phyloP scores from a whole-genome alignment of 306 rosid genomes.

The Quercus gilva region DNA sequence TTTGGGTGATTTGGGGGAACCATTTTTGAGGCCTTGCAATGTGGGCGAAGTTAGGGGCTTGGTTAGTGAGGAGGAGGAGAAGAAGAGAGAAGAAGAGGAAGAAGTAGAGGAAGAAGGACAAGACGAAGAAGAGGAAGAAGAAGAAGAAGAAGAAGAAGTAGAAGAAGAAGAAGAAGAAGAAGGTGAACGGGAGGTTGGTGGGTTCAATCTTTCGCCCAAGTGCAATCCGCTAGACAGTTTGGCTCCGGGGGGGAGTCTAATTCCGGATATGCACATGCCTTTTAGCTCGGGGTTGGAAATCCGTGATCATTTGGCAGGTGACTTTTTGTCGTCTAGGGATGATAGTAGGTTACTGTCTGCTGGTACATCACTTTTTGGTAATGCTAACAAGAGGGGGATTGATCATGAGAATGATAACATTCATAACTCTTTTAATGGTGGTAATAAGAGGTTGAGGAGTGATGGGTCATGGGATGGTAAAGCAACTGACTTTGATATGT shows the following conservation, averaged over 20 bases:
- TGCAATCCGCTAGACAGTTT: conserved; percentile 58
- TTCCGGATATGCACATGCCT: conserved; percentile 55
- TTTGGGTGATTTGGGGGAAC: conserved; percentile 27
- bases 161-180: conserved; percentile 32
- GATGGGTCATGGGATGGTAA: conserved; percentile 64
- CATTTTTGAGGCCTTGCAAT: conserved; percentile 55
- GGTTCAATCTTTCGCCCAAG: conserved; percentile 56
- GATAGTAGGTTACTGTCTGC: conserved; percentile 55
- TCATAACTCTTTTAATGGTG: conserved; percentile 49
- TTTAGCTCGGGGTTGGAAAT: conserved; percentile 64
- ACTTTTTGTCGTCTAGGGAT: conserved; percentile 66
- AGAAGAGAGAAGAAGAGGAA: conserved; percentile 29
- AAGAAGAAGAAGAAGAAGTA: conserved; percentile 21
- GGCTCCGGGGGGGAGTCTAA: conserved; percentile 56
- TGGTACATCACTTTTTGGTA: conserved; percentile 53
- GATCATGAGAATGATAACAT: conserved; percentile 50
- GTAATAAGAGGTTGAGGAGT: conserved; percentile 63
- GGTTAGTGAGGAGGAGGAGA: conserved; percentile 32
- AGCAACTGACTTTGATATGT: conserved; percentile 45
- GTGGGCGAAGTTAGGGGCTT: conserved; percentile 30
- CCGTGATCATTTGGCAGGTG: conserved; percentile 51
- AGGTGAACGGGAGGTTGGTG: conserved; percentile 44
- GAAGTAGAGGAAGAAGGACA: conserved; percentile 29
- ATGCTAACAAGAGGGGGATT: conserved; percentile 69
- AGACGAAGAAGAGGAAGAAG: conserved; percentile 33